phyloP scores from a whole-genome alignment of 441 rosid genomes.

The Biscutella laevigata region DNA sequence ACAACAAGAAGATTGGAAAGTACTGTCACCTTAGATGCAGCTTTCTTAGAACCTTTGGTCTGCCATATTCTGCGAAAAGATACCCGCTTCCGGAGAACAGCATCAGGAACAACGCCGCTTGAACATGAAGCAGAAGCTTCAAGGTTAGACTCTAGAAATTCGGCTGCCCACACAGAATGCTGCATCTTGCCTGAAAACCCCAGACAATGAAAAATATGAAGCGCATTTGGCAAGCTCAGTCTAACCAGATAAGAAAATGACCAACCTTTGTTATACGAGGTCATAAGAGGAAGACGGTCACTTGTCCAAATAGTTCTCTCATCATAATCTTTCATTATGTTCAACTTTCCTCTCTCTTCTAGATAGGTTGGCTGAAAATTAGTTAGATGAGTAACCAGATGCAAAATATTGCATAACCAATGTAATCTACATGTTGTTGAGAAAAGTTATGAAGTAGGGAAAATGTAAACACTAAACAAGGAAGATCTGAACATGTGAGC shows the following conservation, averaged over 20 bases:
- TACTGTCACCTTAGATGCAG: constrained; percentile 73
- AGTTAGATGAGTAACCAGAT: constrained; percentile 14
- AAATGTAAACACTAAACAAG: neutral
- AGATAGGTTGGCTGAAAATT: constrained; percentile 50
- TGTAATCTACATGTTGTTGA: neutral
- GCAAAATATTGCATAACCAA: neutral
- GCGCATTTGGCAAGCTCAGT: constrained; percentile 6
- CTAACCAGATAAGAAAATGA: constrained; percentile 14
- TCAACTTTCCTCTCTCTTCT: constrained; percentile 88
- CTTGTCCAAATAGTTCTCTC: constrained; percentile 97
- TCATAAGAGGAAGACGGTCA: constrained; percentile 75
- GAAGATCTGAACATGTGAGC: constrained; percentile 8
- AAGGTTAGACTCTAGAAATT: constrained; percentile 47
- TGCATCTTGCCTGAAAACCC: constrained; percentile 77
- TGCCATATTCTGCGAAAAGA: constrained; percentile 92
- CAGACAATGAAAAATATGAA: constrained; percentile 12
- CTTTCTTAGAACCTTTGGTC: constrained; percentile 76
- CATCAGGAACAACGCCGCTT: constrained; percentile 40
- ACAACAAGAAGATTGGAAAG: constrained; percentile 14
- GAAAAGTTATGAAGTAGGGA: constrained; percentile 15
- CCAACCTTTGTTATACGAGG: constrained; percentile 82
- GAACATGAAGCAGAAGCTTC: constrained; percentile 40
- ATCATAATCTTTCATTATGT: constrained; percentile 71
- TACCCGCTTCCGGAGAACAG: constrained; percentile 47
- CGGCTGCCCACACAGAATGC: constrained; percentile 87